These are phyloP conservation scores for Ensete ventricosum DNA, from an alignment of 176 grass and related monocot species.

Conservation along the genomic window DNA sequence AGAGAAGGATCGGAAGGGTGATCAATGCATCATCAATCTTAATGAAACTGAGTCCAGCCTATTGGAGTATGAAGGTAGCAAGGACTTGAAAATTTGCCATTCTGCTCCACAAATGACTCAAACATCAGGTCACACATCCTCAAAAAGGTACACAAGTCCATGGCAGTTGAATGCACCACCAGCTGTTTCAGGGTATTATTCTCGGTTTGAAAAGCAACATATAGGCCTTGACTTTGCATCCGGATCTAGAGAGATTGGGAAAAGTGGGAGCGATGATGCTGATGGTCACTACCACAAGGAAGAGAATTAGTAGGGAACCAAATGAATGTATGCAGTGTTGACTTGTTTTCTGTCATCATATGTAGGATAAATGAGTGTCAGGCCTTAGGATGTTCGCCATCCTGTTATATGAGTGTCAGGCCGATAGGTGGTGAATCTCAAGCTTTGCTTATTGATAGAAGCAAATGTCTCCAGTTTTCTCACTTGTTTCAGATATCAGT, in stretches of 20 bases:
- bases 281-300: background rate
- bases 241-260: background rate
- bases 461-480: background rate
- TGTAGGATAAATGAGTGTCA: background rate
- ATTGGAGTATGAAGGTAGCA: slow-evolving; percentile 28
- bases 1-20: slow-evolving; percentile 31
- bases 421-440: background rate
- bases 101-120: slow-evolving; percentile 31
- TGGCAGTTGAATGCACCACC: background rate
- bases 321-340: background rate
- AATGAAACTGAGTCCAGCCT: slow-evolving; percentile 31
- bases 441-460: background rate
- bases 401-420: background rate
- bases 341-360: background rate
- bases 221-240: background rate
- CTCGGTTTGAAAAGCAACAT: background rate
- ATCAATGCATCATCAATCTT: slow-evolving; percentile 57
- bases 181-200: background rate
- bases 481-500: background rate
- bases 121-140: slow-evolving; percentile 28
- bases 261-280: background rate
- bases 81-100: slow-evolving; percentile 19
- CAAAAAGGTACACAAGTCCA: background rate
- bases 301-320: background rate
- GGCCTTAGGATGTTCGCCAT: background rate